Evolutionary conservation across 805 yeast species (phyloP).

Genomic region (Spathaspora passalidarum): DNA sequence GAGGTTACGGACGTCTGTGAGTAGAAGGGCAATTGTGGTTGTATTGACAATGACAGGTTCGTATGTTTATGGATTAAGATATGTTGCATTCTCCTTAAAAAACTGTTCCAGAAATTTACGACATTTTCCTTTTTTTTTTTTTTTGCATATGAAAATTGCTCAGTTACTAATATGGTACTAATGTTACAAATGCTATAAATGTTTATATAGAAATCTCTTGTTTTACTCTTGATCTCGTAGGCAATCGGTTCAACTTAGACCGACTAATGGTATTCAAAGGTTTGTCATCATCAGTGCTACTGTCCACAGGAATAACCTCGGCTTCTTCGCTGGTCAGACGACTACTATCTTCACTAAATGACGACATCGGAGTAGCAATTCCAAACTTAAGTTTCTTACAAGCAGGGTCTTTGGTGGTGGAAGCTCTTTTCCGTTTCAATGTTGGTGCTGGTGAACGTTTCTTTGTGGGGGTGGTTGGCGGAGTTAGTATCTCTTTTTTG

Average conservation of each 20-base stretch:
- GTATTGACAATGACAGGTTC: too few relatives aligned
- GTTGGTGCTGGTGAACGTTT: conserved; percentile 16
- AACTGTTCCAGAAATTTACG: not conserved
- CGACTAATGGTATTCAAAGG: conserved; percentile 9
- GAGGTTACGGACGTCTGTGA: too few relatives aligned
- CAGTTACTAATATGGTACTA: not conserved
- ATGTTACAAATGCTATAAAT: not conserved
- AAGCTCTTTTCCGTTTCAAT: conserved; percentile 16
- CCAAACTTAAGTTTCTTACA: conserved; percentile 14
- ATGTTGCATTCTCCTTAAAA: not conserved
- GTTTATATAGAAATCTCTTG: not conserved
- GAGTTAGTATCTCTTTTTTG: conserved; percentile 19
- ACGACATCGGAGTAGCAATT: conserved; percentile 34
- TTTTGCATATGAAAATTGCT: not conserved
- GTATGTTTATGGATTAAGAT: too few relatives aligned
- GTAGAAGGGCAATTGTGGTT: too few relatives aligned
- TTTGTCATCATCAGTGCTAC: conserved; percentile 1
- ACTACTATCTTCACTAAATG: conserved; percentile 21
- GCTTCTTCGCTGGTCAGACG: not conserved
- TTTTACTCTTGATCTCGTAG: not conserved
- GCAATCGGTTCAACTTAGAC: conserved; percentile 11
- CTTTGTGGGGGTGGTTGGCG: conserved; percentile 33
- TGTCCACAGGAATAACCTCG: conserved; percentile 1
- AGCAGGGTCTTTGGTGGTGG: conserved; percentile 7
- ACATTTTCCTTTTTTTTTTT: not conserved